A percentile compares a stretch with the other conserved stretches of the same genome.
Conservation (phyloP, 352 stramenopile species). For the Pythium coloratum region DNA sequence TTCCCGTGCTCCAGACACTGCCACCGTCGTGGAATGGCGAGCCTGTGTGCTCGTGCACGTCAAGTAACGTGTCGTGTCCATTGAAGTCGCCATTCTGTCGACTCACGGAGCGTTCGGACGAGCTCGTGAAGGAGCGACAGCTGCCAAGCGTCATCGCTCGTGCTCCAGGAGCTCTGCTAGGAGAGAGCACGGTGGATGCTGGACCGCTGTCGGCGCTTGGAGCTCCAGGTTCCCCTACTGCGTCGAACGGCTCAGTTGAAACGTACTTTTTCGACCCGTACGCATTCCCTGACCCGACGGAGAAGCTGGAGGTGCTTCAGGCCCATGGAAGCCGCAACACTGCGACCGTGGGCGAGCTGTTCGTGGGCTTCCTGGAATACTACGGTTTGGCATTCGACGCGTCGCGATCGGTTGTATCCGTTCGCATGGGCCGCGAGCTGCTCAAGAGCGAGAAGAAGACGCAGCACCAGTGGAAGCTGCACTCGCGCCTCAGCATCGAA, state of each 20-base stretch:
- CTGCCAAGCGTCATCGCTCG: conserved; percentile 57
- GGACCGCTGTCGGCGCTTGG: neutral
- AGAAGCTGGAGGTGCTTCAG: conserved; percentile 44
- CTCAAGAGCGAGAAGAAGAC: conserved; percentile 78
- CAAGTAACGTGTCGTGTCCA: conserved; percentile 18
- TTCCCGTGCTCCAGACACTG: conserved; percentile 76
- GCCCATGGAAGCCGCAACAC: conserved; percentile 51
- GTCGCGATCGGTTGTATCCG: conserved; percentile 61
- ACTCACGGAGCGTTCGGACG: conserved; percentile 39
- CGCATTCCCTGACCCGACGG: conserved; percentile 44
- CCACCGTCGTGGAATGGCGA: conserved; percentile 52
- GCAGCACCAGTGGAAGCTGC: conserved; percentile 68
- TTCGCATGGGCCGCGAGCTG: conserved; percentile 64
- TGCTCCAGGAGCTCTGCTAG: conserved; percentile 36
- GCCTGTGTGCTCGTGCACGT: conserved; percentile 32
- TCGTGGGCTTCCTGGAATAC: conserved; percentile 77
- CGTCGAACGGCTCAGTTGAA: conserved; percentile 39
- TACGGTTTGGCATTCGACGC: conserved; percentile 75
- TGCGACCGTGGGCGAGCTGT: conserved; percentile 57
- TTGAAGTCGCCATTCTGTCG: conserved; percentile 33
- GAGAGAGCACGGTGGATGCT: conserved; percentile 14
- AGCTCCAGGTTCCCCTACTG: neutral
- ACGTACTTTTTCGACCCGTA: conserved; percentile 88
- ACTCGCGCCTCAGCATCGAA: conserved; percentile 92
- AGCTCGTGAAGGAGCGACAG: conserved; percentile 27